Evolutionary conservation across 1,139 yeast genomes (phyloP).

Genomic region (Schizosaccharomyces versatilis): DNA sequence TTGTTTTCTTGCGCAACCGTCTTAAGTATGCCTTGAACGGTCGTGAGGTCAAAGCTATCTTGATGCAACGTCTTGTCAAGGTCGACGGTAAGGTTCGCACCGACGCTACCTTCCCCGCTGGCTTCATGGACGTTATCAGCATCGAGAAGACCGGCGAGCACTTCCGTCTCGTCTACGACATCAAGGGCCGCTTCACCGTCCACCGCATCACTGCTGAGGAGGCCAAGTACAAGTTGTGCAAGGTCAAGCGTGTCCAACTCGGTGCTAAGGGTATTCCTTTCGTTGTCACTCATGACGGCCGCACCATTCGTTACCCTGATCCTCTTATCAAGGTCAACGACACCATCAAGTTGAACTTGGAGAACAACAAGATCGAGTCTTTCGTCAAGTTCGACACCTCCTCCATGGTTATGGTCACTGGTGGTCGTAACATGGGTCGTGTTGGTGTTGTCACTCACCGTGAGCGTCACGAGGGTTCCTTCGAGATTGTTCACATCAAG

Average conservation of each 20-base stretch:
- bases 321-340: slow-evolving; percentile 90
- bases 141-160: slow-evolving; percentile 95
- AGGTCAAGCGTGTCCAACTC: slow-evolving; percentile 90
- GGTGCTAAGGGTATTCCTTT: slow-evolving; percentile 97
- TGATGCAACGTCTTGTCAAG: slow-evolving; percentile 97
- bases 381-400: slow-evolving; percentile 90
- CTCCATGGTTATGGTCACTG: slow-evolving; percentile 89
- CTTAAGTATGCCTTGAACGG: slow-evolving; percentile 98
- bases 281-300: slow-evolving; percentile 97
- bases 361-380: slow-evolving; percentile 81
- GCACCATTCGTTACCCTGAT: slow-evolving; percentile 98
- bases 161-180: slow-evolving; percentile 95
- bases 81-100: slow-evolving; percentile 99
- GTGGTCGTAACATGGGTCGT: slow-evolving; percentile 99
- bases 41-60: slow-evolving; percentile 96
- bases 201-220: slow-evolving; percentile 98
- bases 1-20: slow-evolving; percentile 97
- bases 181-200: slow-evolving; percentile 96
- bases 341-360: slow-evolving; percentile 89
- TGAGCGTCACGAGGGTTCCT: slow-evolving; percentile 99
- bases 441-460: slow-evolving; percentile 95
- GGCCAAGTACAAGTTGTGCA: slow-evolving; percentile 92
- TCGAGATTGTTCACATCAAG: slow-evolving; percentile 96
- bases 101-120: slow-evolving; percentile 95
- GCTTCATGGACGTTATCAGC: slow-evolving; percentile 95